phyloP scores from a whole-genome alignment of 2,329 filamentous ascomycete genomes.

The Pseudocercospora cruenta region DNA sequence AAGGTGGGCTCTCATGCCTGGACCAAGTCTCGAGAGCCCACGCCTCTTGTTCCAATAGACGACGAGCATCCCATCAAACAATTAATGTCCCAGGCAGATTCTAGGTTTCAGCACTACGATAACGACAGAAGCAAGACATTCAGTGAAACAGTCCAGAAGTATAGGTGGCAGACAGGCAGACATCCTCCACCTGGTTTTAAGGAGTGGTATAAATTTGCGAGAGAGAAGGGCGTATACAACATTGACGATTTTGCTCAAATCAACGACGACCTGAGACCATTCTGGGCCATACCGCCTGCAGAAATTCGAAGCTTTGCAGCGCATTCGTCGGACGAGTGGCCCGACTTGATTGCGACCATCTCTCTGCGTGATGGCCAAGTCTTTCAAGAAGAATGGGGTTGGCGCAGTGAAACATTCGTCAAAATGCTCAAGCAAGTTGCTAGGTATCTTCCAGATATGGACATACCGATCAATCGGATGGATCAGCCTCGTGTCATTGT shows the following conservation, averaged over 20 bases:
- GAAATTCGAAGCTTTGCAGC: constrained; percentile 45
- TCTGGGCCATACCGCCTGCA: constrained; percentile 47
- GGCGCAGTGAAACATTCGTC: constrained; percentile 54
- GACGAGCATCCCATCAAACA: constrained; percentile 28
- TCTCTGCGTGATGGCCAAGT: constrained; percentile 39
- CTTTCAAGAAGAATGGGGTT: constrained; percentile 39
- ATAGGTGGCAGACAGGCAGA: constrained; percentile 57
- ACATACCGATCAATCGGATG: constrained; percentile 46
- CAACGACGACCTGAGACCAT: constrained; percentile 50
- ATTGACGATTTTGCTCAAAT: constrained; percentile 61
- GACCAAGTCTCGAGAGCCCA: constrained; percentile 18
- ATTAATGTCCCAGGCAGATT: constrained; percentile 42
- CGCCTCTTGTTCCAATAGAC: constrained; percentile 5
- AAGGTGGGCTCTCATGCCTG: constrained; percentile 17
- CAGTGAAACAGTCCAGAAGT: constrained; percentile 57
- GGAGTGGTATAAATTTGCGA: constrained; percentile 51
- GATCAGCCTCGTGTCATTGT: constrained; percentile 50
- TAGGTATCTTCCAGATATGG: constrained; percentile 34
- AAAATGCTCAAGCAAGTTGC: constrained; percentile 42
- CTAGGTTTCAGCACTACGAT: constrained; percentile 32
- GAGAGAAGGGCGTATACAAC: constrained; percentile 57
- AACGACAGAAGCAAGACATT: constrained; percentile 52
- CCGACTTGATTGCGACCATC: constrained; percentile 54
- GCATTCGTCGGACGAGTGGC: constrained; percentile 58
- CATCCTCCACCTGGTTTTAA: constrained; percentile 15